These are phyloP conservation scores for Pseudogymnoascus sp. DNA, from an alignment of 2,329 filamentous ascomycete species.

Conservation along the genomic window DNA sequence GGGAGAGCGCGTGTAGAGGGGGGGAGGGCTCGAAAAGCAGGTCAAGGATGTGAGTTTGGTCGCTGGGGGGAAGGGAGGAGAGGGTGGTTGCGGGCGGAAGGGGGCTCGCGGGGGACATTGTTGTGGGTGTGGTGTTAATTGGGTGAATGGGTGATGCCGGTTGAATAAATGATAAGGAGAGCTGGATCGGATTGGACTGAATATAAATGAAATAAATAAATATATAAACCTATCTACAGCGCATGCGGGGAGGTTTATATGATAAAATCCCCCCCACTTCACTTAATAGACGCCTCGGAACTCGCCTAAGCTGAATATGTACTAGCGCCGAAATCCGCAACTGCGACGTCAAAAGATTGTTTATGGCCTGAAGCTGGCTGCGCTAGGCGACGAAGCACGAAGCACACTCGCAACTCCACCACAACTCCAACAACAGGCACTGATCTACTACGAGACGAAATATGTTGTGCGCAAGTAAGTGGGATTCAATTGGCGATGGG, in stretches of 20 bases:
- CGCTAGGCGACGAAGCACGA: neutral
- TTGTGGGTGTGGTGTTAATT: neutral
- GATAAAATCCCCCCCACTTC: conserved; percentile 3
- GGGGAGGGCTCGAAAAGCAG: conserved; percentile 77
- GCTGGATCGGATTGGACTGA: neutral
- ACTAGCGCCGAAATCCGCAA: conserved; percentile 6
- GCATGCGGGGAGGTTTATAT: conserved; percentile 3
- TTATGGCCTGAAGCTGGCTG: conserved; percentile 7
- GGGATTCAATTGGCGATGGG: neutral
- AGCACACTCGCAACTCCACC: neutral
- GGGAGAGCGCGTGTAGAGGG: conserved; percentile 63
- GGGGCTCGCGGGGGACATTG: neutral
- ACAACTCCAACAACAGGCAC: neutral
- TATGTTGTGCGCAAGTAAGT: conserved; percentile 62
- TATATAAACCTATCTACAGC: neutral
- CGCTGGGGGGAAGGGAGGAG: neutral
- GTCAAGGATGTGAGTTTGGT: conserved; percentile 45
- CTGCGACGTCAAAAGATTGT: conserved; percentile 4
- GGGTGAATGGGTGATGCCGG: too few relatives aligned
- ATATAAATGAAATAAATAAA: conserved; percentile 1
- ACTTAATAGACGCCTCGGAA: conserved; percentile 1
- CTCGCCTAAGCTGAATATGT: conserved; percentile 2
- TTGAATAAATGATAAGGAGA: neutral
- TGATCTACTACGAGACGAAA: conserved; percentile 25
- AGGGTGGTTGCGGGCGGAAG: neutral